phyloP scores from a whole-genome alignment of 2,329 filamentous ascomycete genomes.

The Uncinocarpus reesii region DNA sequence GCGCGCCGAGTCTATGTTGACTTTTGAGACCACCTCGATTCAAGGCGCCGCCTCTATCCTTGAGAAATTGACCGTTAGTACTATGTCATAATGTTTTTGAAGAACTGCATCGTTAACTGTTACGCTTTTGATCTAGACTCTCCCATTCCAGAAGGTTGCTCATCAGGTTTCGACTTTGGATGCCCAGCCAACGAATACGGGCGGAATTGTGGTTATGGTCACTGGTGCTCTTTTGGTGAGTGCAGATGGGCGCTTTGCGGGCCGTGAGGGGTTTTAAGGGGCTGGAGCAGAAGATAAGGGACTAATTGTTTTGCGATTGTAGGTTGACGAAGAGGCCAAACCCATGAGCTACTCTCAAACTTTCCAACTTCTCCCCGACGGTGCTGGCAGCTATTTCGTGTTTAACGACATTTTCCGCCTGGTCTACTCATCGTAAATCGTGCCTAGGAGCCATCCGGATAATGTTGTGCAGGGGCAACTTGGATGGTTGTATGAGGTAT shows the following conservation, averaged over 20 bases:
- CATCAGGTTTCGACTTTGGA: constrained; percentile 71
- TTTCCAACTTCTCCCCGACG: constrained; percentile 71
- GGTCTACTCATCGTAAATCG: constrained; percentile 46
- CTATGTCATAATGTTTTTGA: not conserved
- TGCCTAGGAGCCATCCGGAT: not conserved
- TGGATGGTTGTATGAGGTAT: not conserved
- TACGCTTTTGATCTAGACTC: constrained; percentile 43
- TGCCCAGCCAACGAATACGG: constrained; percentile 63
- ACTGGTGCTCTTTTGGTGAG: constrained; percentile 75
- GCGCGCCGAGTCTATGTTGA: constrained; percentile 81
- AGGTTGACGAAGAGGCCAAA: constrained; percentile 77
- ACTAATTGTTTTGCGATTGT: constrained; percentile 1
- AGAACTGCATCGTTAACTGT: not conserved
- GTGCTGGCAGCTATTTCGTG: constrained; percentile 64
- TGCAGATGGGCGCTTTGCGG: constrained; percentile 10
- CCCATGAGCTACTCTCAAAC: constrained; percentile 86
- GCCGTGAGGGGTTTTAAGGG: too few species aligned
- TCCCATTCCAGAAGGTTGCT: constrained; percentile 72
- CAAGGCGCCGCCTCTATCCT: constrained; percentile 58
- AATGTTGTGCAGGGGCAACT: not conserved
- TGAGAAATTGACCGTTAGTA: constrained; percentile 68
- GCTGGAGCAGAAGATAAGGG: not conserved
- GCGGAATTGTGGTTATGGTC: constrained; percentile 74
- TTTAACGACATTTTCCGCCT: constrained; percentile 94
- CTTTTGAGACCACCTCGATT: constrained; percentile 65